A percentile compares a stretch with the other conserved stretches of the same genome.
These are phyloP conservation scores for Xylaria flabelliformis DNA, from an alignment of 495 filamentous ascomycete genomes.

Conservation along the genomic window DNA sequence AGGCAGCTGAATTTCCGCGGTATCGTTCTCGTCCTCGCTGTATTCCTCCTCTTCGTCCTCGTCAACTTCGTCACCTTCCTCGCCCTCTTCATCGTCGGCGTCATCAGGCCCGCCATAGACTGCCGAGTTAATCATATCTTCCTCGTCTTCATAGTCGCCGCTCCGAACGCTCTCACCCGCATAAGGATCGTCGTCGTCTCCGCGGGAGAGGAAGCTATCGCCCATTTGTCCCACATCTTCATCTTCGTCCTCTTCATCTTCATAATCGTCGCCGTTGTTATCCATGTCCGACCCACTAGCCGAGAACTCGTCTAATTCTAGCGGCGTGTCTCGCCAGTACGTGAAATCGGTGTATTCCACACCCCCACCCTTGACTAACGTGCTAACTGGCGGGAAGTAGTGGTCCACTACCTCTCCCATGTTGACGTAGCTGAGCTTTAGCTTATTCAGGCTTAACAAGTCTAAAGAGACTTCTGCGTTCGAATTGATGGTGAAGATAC, in stretches of 20 bases:
- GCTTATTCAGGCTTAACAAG: constrained; percentile 86
- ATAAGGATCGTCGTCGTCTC: constrained; percentile 36
- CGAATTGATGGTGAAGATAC: constrained; percentile 99
- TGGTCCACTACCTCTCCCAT: constrained; percentile 97
- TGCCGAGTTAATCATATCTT: constrained; percentile 44
- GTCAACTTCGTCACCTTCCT: constrained; percentile 37
- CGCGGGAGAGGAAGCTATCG: constrained; percentile 63
- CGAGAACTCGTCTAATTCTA: constrained; percentile 79
- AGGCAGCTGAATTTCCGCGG: constrained; percentile 29
- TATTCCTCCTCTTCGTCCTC: constrained; percentile 35
- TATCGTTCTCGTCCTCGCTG: constrained; percentile 44
- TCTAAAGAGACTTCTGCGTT: constrained; percentile 97
- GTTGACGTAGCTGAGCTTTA: constrained; percentile 95
- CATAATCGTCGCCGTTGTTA: constrained; percentile 55
- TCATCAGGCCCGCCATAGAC: constrained; percentile 41
- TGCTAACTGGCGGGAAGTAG: constrained; percentile 87
- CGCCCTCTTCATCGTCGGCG: constrained; percentile 47
- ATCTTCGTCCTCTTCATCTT: constrained; percentile 56
- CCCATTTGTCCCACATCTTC: constrained; percentile 52
- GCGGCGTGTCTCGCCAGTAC: constrained; percentile 80
- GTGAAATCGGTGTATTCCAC: constrained; percentile 90
- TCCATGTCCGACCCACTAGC: constrained; percentile 72
- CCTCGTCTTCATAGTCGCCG: constrained; percentile 47
- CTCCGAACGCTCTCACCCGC: constrained; percentile 44
- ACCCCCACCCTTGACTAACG: constrained; percentile 76